phyloP scores from a whole-genome alignment of 169 alveolate genomes.

The Hepatocystis sp. region DNA sequence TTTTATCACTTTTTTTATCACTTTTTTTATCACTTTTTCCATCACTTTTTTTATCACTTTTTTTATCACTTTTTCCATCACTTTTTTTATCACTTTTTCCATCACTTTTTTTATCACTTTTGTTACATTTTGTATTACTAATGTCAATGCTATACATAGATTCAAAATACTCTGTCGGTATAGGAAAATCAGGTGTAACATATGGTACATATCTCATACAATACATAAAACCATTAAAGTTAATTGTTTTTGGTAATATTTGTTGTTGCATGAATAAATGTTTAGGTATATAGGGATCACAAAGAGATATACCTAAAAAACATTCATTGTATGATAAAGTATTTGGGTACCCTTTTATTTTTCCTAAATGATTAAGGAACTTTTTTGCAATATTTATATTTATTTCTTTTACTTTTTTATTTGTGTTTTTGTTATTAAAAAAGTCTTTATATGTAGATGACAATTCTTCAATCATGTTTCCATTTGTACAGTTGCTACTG shows the following conservation, averaged over 20 bases:
- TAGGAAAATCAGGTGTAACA: conserved; percentile 71
- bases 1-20: too few relatives aligned
- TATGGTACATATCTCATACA: conserved; percentile 75
- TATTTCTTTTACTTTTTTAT: conserved; percentile 56
- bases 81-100: too few relatives aligned
- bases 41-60: too few relatives aligned
- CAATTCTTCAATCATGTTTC: conserved; percentile 39
- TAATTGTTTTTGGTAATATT: conserved; percentile 56
- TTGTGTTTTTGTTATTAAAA: conserved; percentile 19
- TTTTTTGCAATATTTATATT: conserved; percentile 25
- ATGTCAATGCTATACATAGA: too few relatives aligned
- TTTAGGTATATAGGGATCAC: conserved; percentile 74
- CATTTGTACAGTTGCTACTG: too few relatives aligned
- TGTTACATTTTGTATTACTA: too few relatives aligned
- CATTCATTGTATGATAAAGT: conserved; percentile 55
- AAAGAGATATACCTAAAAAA: conserved; percentile 62
- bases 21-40: too few relatives aligned
- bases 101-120: too few relatives aligned
- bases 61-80: too few relatives aligned
- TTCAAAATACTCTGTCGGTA: conserved; percentile 37
- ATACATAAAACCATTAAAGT: conserved; percentile 59
- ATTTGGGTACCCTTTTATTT: conserved; percentile 62
- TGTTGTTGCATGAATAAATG: conserved; percentile 43
- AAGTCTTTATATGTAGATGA: conserved; percentile 22
- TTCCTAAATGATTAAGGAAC: conserved; percentile 63